A percentile compares a stretch with the other conserved stretches of the same genome.
Conservation (phyloP, 192 early-diverging fungal genomes). For the Gryganskiella cystojenkinii region DNA sequence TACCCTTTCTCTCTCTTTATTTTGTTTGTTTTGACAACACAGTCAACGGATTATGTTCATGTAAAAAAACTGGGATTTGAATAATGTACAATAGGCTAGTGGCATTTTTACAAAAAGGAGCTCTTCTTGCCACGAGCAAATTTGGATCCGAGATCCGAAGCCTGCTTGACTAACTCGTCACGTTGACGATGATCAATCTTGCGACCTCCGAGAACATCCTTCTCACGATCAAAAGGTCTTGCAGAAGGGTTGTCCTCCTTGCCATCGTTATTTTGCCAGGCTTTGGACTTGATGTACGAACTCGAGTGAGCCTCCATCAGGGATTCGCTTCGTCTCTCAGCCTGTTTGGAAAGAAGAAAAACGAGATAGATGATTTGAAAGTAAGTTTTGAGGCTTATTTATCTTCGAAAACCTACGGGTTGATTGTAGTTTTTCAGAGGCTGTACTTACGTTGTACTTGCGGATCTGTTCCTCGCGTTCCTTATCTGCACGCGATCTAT, state of each 20-base stretch:
- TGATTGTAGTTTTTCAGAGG: not conserved
- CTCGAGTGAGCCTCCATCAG: constrained; percentile 58
- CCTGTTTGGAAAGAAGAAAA: constrained; percentile 29
- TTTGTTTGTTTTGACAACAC: not conserved
- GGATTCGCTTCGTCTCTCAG: constrained; percentile 51
- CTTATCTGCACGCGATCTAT: constrained; percentile 17
- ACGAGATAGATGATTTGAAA: too few species aligned
- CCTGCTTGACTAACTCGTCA: constrained; percentile 57
- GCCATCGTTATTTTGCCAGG: constrained; percentile 44
- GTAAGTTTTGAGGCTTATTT: not conserved
- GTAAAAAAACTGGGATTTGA: not conserved
- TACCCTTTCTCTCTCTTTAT: constrained; percentile 5
- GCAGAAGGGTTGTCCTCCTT: constrained; percentile 61
- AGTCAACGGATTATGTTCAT: not conserved
- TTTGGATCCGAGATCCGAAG: constrained; percentile 56
- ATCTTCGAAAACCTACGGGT: not conserved
- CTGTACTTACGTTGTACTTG: constrained; percentile 34
- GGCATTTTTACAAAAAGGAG: constrained; percentile 51
- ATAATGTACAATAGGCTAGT: not conserved
- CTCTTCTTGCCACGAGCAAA: constrained; percentile 62
- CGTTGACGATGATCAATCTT: constrained; percentile 58
- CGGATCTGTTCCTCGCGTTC: constrained; percentile 43
- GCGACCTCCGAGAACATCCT: constrained; percentile 62
- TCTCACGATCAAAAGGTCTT: constrained; percentile 66
- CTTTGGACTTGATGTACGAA: constrained; percentile 52